Percentiles rank a stretch among this genome's conserved stretches.
Evolutionary conservation across 1,139 yeast species (phyloP).

Genomic region (Scheffersomyces stambukii): DNA sequence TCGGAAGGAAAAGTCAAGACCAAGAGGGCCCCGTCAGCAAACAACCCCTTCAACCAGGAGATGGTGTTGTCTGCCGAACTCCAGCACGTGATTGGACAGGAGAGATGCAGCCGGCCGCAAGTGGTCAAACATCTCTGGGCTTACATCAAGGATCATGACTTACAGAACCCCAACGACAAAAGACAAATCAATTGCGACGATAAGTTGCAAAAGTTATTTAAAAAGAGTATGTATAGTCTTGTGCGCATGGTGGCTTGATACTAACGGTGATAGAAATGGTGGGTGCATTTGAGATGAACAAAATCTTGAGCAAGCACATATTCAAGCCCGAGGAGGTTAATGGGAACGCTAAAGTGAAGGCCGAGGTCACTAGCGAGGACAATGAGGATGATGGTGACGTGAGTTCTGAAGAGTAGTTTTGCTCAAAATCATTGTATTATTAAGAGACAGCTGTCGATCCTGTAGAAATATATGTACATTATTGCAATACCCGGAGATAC

Average conservation of each 20-base stretch:
- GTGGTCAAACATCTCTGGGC: slow-evolving; percentile 73
- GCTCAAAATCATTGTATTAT: too few relatives aligned
- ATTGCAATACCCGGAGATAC: too few relatives aligned
- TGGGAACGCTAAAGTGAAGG: slow-evolving; percentile 2
- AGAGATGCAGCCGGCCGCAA: slow-evolving; percentile 56
- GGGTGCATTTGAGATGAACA: slow-evolving; percentile 68
- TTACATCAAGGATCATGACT: slow-evolving; percentile 57
- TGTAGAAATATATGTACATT: too few relatives aligned
- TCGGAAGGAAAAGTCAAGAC: slow-evolving; percentile 4
- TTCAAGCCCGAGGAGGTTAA: slow-evolving; percentile 37
- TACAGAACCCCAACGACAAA: slow-evolving; percentile 69
- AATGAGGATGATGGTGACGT: slow-evolving; percentile 4
- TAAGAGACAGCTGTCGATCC: too few relatives aligned
- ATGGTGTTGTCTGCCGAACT: slow-evolving; percentile 50
- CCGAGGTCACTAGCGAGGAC: slow-evolving; percentile 1
- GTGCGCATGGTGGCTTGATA: background rate
- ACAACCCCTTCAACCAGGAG: slow-evolving; percentile 33
- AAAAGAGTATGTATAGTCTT: slow-evolving; percentile 29
- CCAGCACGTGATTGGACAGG: slow-evolving; percentile 38
- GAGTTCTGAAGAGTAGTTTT: too few relatives aligned
- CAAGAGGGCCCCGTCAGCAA: slow-evolving; percentile 9
- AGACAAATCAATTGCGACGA: slow-evolving; percentile 70
- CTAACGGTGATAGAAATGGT: slow-evolving; percentile 37
- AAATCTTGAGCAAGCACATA: slow-evolving; percentile 50
- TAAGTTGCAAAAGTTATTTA: slow-evolving; percentile 55